Percentiles rank a stretch among this genome's conserved stretches.
Evolutionary conservation across 192 early-diverging fungal genomes (phyloP).

Genomic region (Chytriomyces confervae): DNA sequence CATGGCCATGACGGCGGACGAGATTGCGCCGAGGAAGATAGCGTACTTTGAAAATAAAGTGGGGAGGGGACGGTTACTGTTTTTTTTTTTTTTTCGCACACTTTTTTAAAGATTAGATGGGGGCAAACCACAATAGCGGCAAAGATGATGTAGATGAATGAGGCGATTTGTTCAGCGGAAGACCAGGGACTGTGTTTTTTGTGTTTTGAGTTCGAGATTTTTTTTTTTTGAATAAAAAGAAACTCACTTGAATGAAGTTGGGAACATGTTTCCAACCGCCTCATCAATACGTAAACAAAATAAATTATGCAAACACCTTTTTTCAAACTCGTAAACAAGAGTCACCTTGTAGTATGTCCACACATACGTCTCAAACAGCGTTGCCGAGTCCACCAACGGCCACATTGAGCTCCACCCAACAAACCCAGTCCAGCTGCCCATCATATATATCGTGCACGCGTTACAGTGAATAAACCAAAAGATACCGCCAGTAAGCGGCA

Average conservation of each 20-base stretch:
- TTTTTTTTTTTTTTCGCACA: neutral
- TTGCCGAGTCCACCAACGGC: neutral
- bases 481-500: neutral
- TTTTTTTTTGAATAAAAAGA: too few relatives aligned
- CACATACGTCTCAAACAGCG: neutral
- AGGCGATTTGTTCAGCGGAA: constrained; percentile 4
- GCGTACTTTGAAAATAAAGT: constrained; percentile 20
- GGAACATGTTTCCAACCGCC: constrained; percentile 13
- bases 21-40: constrained; percentile 17
- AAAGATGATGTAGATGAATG: constrained; percentile 1
- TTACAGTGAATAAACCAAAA: constrained; percentile 14
- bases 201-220: neutral
- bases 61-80: neutral
- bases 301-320: too few relatives aligned
- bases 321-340: neutral
- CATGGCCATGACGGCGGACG: constrained; percentile 20
- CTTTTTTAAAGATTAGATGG: neutral
- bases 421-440: neutral
- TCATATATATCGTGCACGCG: neutral
- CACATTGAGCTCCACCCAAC: neutral
- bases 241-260: neutral
- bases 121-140: neutral
- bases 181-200: neutral
- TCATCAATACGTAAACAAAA: too few relatives aligned
- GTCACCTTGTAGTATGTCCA: constrained; percentile 3